A percentile compares a stretch with the other conserved stretches of the same genome.
Evolutionary conservation across 805 yeast genomes (phyloP).

Genomic region (Lachancea lanzarotensis): DNA sequence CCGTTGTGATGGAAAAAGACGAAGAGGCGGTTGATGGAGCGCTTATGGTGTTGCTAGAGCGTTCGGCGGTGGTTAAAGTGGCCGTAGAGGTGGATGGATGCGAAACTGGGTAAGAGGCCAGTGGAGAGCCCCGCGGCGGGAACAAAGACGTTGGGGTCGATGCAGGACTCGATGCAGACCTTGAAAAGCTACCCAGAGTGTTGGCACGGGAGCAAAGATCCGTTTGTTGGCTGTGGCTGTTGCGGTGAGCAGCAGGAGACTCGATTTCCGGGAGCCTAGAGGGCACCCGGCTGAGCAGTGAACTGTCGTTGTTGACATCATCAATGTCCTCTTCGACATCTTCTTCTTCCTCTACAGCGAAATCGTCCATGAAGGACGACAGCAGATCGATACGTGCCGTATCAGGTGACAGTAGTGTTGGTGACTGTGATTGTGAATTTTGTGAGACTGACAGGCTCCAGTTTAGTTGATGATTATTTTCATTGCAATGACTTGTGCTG

Average conservation of each 20-base stretch:
- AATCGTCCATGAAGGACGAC: background rate
- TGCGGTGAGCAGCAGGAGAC: background rate
- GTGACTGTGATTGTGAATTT: background rate
- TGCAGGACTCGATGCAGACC: background rate
- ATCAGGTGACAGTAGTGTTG: background rate
- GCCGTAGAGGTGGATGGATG: background rate
- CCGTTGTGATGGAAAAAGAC: conserved; percentile 6
- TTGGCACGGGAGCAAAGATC: background rate
- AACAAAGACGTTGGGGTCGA: background rate
- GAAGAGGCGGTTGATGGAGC: conserved; percentile 8
- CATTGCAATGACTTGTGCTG: no score
- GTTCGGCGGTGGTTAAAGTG: conserved; percentile 1
- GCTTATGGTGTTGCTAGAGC: background rate
- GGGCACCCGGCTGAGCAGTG: no score
- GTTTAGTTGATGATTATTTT: no score
- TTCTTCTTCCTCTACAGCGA: conserved; percentile 5
- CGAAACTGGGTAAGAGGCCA: background rate
- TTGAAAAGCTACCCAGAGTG: background rate
- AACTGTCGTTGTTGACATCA: no score
- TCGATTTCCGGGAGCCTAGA: background rate
- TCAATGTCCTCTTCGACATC: background rate
- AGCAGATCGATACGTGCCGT: background rate
- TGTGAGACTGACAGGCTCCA: no score
- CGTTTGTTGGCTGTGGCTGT: background rate
- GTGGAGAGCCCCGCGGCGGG: background rate